Conservation (phyloP, 257 asterid genomes). For the Ilex asprella region DNA sequence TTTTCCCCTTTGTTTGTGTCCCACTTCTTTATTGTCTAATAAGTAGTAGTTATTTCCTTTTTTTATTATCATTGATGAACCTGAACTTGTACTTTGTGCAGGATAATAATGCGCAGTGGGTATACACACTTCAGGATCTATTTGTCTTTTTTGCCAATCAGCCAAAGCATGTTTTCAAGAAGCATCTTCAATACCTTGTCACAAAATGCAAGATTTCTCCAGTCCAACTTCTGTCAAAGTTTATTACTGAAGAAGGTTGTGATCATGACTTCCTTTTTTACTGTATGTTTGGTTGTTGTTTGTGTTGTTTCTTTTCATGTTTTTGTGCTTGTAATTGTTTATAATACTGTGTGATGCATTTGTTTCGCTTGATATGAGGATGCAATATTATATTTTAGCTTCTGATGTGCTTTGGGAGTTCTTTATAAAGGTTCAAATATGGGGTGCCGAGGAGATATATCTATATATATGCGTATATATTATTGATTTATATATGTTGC, state of each 20-base stretch:
- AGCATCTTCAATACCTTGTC: constrained; percentile 48
- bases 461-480: too few relatives aligned
- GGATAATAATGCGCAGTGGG: constrained; percentile 56
- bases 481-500: too few relatives aligned
- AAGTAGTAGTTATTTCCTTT: neutral
- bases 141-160: constrained; percentile 62
- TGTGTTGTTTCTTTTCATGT: constrained; percentile 4
- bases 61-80: constrained; percentile 6
- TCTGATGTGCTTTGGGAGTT: too few relatives aligned
- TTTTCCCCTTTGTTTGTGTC: neutral
- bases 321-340: constrained; percentile 10
- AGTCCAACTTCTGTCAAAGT: constrained; percentile 40
- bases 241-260: constrained; percentile 69
- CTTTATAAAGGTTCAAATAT: too few relatives aligned
- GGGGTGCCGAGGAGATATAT: too few relatives aligned
- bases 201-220: constrained; percentile 42
- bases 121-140: constrained; percentile 46
- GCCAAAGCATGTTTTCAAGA: constrained; percentile 41
- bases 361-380: too few relatives aligned
- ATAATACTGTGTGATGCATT: too few relatives aligned
- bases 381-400: too few relatives aligned
- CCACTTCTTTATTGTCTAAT: too few relatives aligned
- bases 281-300: constrained; percentile 3
- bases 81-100: constrained; percentile 25
- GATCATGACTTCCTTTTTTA: constrained; percentile 1